Conservation (phyloP, 2,329 filamentous ascomycete species). For the Diaporthe citri region DNA sequence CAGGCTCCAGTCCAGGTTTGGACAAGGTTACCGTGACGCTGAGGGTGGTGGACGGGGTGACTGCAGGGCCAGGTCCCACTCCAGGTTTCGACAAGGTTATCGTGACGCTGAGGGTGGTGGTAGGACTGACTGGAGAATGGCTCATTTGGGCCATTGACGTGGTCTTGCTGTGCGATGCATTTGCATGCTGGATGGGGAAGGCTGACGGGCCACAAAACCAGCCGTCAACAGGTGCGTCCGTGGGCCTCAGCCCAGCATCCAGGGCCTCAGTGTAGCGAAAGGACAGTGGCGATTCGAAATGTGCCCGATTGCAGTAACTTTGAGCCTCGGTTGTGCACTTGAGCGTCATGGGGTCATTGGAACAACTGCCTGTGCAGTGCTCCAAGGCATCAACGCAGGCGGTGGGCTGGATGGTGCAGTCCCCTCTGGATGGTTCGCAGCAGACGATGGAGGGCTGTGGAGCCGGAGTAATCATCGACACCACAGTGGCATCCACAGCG, state of each 20-base stretch:
- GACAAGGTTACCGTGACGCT: not conserved
- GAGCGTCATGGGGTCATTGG: constrained; percentile 29
- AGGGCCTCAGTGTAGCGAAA: not conserved
- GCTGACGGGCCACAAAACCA: constrained; percentile 31
- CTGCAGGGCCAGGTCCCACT: not conserved
- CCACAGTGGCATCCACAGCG: not conserved
- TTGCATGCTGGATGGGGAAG: not conserved
- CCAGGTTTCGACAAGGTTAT: not conserved
- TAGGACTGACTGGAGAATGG: not conserved
- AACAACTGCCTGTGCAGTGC: constrained; percentile 29
- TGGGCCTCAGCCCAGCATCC: not conserved
- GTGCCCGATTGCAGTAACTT: constrained; percentile 10
- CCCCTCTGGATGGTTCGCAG: not conserved
- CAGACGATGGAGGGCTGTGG: constrained; percentile 18
- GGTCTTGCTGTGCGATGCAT: not conserved
- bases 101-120: not conserved
- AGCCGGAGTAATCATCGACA: constrained; percentile 1
- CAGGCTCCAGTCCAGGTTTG: not conserved
- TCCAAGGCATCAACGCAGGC: constrained; percentile 18
- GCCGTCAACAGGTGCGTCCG: constrained; percentile 4
- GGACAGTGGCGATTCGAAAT: constrained; percentile 27
- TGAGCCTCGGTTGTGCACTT: constrained; percentile 13
- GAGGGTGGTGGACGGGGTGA: not conserved
- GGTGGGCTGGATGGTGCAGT: constrained; percentile 28
- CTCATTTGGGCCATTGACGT: not conserved